Evolutionary conservation across 106 monocot genomes (phyloP), one percentile per base, ranked within the genome.

Genomic region (Platanthera zijinensis): DNA sequence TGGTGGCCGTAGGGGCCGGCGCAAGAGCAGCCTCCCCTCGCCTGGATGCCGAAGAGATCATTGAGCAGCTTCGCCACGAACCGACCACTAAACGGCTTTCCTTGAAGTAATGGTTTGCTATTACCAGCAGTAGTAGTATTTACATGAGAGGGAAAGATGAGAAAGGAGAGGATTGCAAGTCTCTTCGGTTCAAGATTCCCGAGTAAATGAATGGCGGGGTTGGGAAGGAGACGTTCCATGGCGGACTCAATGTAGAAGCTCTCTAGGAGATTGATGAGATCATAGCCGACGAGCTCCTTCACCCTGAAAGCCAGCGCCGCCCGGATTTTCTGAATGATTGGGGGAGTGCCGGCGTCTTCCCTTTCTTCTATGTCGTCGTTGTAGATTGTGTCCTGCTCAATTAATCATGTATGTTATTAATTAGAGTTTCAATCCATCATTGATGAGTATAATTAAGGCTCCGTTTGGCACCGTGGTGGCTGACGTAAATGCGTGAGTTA

Each of bases 11-110:
- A 87, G 4, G 87, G 87, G 0, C 87, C 87, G 4, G 87, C 87
- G 15, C 86, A 87, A 5, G 71, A 52, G 28, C 86, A 87, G 1
- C 86, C 86, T 8, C 86, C 86, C 8, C 87, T 75, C 10, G 87
- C 81, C 75, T 87, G 87, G 18, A 87, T 81, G 8, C 87, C 87
- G 12, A 87, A 87, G 5, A 87, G 76, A 75, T 87, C 87, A 19
- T 84, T 87, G 0, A 87, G 77, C 39, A 87, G 81, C 64, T 71
- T 87, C 0, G 87, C 72, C 5, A 87, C 87, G n/a, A 87, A 84
- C 4, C 87, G 57, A 17, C 81, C 81, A n/a, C 84, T 71, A 18
- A 87, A 81, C 4, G 87, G 84, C 76, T 81, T 86, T 17, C 25
- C 52, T 25, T 10, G 47, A 13, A 32, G 18, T 62, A 8, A 0